Evolutionary conservation across 2,329 filamentous ascomycete species (phyloP), one percentile per base, ranked within the genome.

Genomic region (Talaromyces islandicus): DNA sequence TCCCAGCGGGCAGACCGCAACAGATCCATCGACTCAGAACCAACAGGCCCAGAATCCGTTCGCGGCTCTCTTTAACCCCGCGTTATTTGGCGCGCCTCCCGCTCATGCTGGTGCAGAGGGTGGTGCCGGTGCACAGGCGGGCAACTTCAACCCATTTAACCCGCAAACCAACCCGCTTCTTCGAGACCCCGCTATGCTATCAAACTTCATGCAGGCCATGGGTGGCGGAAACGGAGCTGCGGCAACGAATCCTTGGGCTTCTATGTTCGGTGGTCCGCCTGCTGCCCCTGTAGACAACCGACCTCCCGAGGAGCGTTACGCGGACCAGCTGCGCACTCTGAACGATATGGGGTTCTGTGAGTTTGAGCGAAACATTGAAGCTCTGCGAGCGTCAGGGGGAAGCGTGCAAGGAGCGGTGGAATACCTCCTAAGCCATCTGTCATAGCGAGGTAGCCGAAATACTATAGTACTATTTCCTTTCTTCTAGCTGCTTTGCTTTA

Each of bases 341-440:
- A 99, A 99, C 73, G 94, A 97, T 66, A 99, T 99, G 94, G 94
- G 94, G 3, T 99, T 99, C 77, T 96, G 87, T 72, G 92, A 99
- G 71, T 99, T 97, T 70, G 93, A 99, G 57, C 81, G 90, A 67
- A 99, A 99, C 68, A 86, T 99, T 32, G 87, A 89, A 59, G 94
- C 94, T 5, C 78, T 99, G 69, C 84, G 93, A 74, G 85, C 93
- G 69, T 91, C 90, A 62, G 94, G 94, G 9, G 94, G 94, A 11
- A 97, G 90, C 72, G 94, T 97, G 46, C 92, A 97, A 73, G 94
- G 93, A 11, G 94, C 75, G 2, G 70, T 77, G 56, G 75, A 77
- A 54, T 76, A 76, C 65, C 66, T 77, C 4, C 65, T 77, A 54
- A 74, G 65, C 63, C 67, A 72, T 61, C 65, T 68, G 32, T 75